A percentile compares a stretch with the other conserved stretches of the same genome.
Conservation (phyloP, 306 rosid genomes). For the Quercus mongolica region DNA sequence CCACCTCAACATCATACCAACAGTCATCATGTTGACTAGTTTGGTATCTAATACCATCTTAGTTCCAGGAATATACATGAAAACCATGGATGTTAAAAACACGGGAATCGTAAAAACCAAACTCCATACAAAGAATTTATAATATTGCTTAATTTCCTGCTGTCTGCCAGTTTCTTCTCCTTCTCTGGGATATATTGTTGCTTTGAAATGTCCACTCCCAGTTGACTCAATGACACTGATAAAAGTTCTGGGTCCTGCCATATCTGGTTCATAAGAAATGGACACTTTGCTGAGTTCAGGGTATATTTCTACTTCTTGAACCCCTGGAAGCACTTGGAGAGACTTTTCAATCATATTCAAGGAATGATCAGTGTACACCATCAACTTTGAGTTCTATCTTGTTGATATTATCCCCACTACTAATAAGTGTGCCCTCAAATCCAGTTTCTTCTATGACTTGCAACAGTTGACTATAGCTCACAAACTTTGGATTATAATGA, state of each 20-base stretch:
- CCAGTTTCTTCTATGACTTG: constrained; percentile 53
- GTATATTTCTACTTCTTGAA: constrained; percentile 32
- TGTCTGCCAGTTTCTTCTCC: constrained; percentile 45
- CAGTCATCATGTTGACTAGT: constrained; percentile 53
- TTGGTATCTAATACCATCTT: constrained; percentile 46
- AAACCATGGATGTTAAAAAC: constrained; percentile 73
- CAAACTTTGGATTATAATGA: constrained; percentile 51
- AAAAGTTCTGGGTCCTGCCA: constrained; percentile 73
- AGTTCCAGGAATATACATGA: constrained; percentile 65
- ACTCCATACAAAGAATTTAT: constrained; percentile 58
- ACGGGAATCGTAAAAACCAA: constrained; percentile 62
- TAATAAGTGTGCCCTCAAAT: constrained; percentile 52
- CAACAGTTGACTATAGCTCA: constrained; percentile 39
- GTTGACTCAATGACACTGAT: constrained; percentile 59
- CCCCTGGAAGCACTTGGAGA: constrained; percentile 54
- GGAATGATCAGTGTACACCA: constrained; percentile 34
- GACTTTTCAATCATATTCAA: constrained; percentile 35
- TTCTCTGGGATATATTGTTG: constrained; percentile 45
- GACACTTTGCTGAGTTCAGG: constrained; percentile 40
- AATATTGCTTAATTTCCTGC: constrained; percentile 50
- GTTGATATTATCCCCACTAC: constrained; percentile 56
- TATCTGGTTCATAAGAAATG: constrained; percentile 56
- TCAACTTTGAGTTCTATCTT: constrained; percentile 69
- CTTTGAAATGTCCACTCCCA: constrained; percentile 55
- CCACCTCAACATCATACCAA: constrained; percentile 68